Conservation (phyloP, 306 rosid species). For the Arachis hypogaea region DNA sequence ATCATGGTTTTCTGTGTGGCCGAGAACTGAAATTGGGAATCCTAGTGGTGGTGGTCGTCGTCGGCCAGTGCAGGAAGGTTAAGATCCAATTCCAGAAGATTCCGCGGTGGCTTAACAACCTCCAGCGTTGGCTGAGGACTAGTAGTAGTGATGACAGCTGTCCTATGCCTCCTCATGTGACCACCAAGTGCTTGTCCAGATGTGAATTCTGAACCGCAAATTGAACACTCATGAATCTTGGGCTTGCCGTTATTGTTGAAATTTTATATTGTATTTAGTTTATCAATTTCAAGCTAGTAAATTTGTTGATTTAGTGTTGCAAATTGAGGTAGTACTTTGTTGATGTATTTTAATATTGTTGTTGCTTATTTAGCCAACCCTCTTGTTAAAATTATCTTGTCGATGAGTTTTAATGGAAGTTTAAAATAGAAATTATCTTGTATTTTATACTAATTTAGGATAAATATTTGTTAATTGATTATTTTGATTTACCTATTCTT, state of each 20-base stretch:
- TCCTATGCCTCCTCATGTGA: slow-evolving; percentile 90
- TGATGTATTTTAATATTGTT: too few species aligned
- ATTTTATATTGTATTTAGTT: too few species aligned
- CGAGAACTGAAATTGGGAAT: slow-evolving; percentile 59
- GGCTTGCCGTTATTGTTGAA: slow-evolving; percentile 19
- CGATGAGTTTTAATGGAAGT: too few species aligned
- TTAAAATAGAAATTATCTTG: too few species aligned
- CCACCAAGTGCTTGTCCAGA: slow-evolving; percentile 97
- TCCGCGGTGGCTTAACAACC: slow-evolving; percentile 41
- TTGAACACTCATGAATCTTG: slow-evolving; percentile 88
- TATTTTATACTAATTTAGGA: too few species aligned
- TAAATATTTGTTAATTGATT: too few species aligned
- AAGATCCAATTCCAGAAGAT: slow-evolving; percentile 71
- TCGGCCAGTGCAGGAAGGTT: slow-evolving; percentile 97
- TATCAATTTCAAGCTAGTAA: too few species aligned
- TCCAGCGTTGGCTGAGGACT: not conserved
- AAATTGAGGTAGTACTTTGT: too few species aligned
- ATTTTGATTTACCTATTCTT: too few species aligned
- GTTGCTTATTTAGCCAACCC: too few species aligned
- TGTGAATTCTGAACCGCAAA: slow-evolving; percentile 83
- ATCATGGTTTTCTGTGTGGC: slow-evolving; percentile 51
- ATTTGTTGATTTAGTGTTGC: too few species aligned
- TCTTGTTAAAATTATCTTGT: too few species aligned
- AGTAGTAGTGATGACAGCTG: slow-evolving; percentile 23
- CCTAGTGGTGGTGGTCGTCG: slow-evolving; percentile 57